Evolutionary conservation across 345 rosid species (phyloP).

Genomic region (Rhodamnia argentea): DNA sequence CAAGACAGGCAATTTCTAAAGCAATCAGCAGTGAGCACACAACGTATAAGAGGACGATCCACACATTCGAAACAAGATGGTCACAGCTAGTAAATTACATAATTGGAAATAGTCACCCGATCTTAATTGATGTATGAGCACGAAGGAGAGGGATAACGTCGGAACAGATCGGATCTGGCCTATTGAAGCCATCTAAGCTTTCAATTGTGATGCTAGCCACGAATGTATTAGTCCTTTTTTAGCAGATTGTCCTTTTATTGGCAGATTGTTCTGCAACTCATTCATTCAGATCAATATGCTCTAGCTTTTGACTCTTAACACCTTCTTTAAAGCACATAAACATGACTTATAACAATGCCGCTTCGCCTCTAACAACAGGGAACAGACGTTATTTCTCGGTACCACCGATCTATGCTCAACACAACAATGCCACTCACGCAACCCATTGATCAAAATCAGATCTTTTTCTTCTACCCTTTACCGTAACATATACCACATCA

Average conservation of each 20-base stretch:
- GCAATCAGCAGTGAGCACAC: neutral
- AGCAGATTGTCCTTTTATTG: neutral
- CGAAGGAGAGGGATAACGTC: neutral
- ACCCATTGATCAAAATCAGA: constrained; percentile 12
- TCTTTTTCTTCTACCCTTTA: neutral
- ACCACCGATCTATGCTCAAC: neutral
- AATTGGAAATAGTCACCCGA: neutral
- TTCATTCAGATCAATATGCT: neutral
- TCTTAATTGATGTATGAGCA: neutral
- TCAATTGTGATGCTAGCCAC: neutral
- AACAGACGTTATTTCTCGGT: neutral
- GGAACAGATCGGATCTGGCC: neutral
- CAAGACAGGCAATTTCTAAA: neutral
- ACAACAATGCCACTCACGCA: neutral
- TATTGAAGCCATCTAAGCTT: neutral
- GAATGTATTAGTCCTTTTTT: neutral
- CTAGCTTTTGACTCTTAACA: neutral
- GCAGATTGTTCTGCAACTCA: neutral
- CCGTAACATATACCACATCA: neutral
- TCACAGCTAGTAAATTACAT: neutral
- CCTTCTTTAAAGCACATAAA: neutral
- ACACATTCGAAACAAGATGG: neutral
- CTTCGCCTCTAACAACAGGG: neutral
- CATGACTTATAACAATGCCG: neutral
- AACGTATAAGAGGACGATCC: neutral